Base-by-base conservation (phyloP, 2,329 filamentous ascomycete genomes). In the Huntiella decipiens region DNA sequence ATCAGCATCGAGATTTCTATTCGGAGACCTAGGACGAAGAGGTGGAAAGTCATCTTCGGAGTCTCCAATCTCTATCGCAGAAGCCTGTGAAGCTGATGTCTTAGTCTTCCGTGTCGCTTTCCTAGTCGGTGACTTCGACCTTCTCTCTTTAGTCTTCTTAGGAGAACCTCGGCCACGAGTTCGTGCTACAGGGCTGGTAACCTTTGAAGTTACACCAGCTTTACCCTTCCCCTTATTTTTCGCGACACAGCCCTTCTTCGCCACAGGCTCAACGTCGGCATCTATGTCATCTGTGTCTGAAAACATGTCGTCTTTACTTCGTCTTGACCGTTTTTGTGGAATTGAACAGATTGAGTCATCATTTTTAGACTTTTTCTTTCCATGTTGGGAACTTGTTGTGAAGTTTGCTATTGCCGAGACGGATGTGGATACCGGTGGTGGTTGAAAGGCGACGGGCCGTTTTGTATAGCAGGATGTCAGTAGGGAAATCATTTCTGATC, bases 401-500 rank as follows among this genome's bases (percentile, higher is more conserved):
- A 47, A 50, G 16, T 40, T 13, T 12, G 44, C 36, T 33, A 37
- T 45, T 5, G 32, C 6, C 16, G 19, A 33, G 3, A 19, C 37
- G 3, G 28, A 12, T 6, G 8, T 33, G 17, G 39, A 12, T 3
- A 32, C 12, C 4, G 10, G 19, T 5, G 41, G 11, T 2, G 10
- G 22, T 4, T 13, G 5, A 7, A 13, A 13, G n/a, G 44, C n/a
- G 3, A 19, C n/a, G 11, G 41, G 53, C 15, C 67, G 61, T 56
- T 74, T 75, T 52, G 71, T 61, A 79, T 81, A 86, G 57, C 82
- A 86, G 54, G 76, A 71, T 44, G 81, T 65, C 10, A 87, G 62
- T 8, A 85, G 59, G 1, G 73, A 65, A 50, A 87, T 76, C 77
- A 83, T 84, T 6, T 74, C 73, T 42, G 70, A 66, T 13, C 82